A percentile compares a stretch with the other conserved stretches of the same genome.
Evolutionary conservation across 371 early-diverging fungal species (phyloP).

Genomic region (Mucor racemosus): DNA sequence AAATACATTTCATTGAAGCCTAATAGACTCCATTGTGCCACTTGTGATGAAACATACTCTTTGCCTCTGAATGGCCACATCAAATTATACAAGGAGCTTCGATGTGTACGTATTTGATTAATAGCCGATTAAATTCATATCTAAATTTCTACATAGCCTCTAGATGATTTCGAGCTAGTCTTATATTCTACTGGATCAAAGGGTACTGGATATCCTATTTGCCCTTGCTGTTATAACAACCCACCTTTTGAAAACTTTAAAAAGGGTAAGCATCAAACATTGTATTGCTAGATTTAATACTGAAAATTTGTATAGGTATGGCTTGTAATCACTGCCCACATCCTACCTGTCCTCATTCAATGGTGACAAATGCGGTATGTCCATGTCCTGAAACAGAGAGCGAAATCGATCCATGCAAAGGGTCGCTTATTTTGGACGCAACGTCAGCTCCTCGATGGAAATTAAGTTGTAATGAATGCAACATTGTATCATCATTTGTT

Average conservation of each 20-base stretch:
- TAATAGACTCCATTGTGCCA: constrained; percentile 54
- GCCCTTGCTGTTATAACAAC: constrained; percentile 60
- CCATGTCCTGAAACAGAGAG: constrained; percentile 52
- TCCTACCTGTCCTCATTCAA: constrained; percentile 54
- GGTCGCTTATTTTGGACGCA: constrained; percentile 54
- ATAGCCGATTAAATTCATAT: not conserved
- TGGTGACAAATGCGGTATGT: constrained; percentile 50
- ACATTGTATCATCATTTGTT: constrained; percentile 50
- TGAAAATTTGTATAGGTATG: constrained; percentile 29
- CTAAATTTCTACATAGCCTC: constrained; percentile 28
- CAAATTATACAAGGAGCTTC: constrained; percentile 55
- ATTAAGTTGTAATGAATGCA: constrained; percentile 56
- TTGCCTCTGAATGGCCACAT: constrained; percentile 59
- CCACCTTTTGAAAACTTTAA: constrained; percentile 59
- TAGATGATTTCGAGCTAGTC: constrained; percentile 61
- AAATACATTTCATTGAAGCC: constrained; percentile 56
- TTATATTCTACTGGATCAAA: constrained; percentile 58
- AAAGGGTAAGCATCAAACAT: constrained; percentile 28
- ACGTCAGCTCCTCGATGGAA: constrained; percentile 63
- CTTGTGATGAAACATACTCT: constrained; percentile 61
- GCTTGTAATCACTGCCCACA: constrained; percentile 61
- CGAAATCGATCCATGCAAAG: constrained; percentile 42
- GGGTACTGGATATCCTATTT: constrained; percentile 57
- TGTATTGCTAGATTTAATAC: not conserved
- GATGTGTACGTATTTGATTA: constrained; percentile 41